These are phyloP conservation scores for Ceratocystis eucalypticola DNA, from an alignment of 2,329 filamentous ascomycete genomes.

Conservation along the genomic window DNA sequence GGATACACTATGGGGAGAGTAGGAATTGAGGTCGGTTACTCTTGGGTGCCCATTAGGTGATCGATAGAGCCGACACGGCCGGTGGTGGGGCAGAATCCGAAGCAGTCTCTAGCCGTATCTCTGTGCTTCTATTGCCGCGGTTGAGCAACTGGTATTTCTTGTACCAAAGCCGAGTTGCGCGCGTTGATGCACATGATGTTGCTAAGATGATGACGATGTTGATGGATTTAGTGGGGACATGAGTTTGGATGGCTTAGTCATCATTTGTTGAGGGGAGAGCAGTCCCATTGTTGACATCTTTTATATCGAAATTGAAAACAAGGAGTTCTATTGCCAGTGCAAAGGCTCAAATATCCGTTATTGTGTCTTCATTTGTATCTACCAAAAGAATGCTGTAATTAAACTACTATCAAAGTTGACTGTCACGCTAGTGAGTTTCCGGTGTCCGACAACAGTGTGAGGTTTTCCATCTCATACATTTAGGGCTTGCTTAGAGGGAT, in stretches of 20 bases:
- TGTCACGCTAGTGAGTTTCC: too few species aligned
- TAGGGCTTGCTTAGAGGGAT: too few species aligned
- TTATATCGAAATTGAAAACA: too few species aligned
- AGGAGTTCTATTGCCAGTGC: too few species aligned
- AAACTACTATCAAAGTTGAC: too few species aligned
- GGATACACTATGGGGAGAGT: conserved; percentile 15
- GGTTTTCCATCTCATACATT: too few species aligned
- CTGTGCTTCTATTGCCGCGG: neutral
- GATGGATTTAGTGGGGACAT: conserved; percentile 1
- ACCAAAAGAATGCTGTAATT: too few species aligned
- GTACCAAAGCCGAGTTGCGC: neutral
- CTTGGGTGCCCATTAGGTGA: neutral
- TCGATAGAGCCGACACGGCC: neutral
- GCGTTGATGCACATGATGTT: neutral
- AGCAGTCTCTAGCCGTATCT: neutral
- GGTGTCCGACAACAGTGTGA: too few species aligned
- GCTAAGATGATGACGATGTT: neutral
- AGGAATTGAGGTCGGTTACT: neutral
- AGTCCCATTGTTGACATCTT: too few species aligned
- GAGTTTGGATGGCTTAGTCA: neutral
- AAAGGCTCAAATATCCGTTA: too few species aligned
- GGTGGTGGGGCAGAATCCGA: neutral
- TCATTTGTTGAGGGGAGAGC: too few species aligned
- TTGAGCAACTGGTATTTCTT: neutral
- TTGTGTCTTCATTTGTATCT: too few species aligned